These are phyloP conservation scores for Prunus padus DNA, from an alignment of 306 rosid genomes.

Conservation along the genomic window DNA sequence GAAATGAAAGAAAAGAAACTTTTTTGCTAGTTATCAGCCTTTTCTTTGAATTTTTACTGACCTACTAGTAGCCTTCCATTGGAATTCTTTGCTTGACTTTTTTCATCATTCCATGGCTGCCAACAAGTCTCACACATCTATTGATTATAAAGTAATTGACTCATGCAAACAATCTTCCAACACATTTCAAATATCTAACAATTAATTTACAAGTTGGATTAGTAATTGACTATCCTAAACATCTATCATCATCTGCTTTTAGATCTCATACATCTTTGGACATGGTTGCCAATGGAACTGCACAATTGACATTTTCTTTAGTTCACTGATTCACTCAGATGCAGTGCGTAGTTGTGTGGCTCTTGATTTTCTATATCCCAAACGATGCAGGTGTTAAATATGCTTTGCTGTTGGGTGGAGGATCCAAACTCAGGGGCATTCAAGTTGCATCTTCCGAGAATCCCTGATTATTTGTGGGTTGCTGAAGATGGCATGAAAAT, in stretches of 20 bases:
- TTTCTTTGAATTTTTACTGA: background rate
- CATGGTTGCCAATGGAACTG: constrained; percentile 1
- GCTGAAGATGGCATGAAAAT: constrained; percentile 98
- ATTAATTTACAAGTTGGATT: background rate
- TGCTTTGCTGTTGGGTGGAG: constrained; percentile 92
- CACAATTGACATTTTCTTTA: background rate
- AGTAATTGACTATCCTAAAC: background rate
- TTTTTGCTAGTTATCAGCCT: background rate
- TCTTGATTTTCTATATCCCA: constrained; percentile 21
- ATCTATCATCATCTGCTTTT: background rate
- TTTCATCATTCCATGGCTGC: background rate
- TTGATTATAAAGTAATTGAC: too few species aligned
- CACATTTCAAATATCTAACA: too few species aligned
- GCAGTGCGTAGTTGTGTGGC: background rate
- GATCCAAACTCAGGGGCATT: constrained; percentile 85
- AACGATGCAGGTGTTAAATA: constrained; percentile 71
- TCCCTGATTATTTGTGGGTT: constrained; percentile 74
- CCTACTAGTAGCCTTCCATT: background rate
- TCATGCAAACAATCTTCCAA: background rate
- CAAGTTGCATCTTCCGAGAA: constrained; percentile 81
- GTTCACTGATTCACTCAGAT: background rate
- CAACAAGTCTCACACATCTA: background rate
- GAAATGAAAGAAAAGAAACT: background rate
- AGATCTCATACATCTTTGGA: background rate
- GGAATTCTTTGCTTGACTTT: background rate